Conservation (phyloP, 768 basidiomycete genomes). For the Pleurotus pulmonarius region DNA sequence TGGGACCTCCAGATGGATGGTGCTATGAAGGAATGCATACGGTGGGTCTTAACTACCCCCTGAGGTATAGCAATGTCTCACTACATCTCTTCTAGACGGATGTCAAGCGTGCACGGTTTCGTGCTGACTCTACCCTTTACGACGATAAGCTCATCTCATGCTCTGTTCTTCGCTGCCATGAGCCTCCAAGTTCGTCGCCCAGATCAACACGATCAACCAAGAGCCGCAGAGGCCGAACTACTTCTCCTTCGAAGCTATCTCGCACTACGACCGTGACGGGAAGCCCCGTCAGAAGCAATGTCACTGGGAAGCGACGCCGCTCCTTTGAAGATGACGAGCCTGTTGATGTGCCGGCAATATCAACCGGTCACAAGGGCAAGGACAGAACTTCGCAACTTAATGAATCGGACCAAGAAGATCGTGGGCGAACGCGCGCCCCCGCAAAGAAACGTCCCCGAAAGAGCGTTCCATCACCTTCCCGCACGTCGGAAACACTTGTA, state of each 20-base stretch:
- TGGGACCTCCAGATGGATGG: conserved; percentile 84
- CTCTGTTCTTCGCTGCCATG: conserved; percentile 49
- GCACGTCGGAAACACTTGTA: too few species aligned
- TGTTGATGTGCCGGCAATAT: background rate
- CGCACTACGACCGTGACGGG: background rate
- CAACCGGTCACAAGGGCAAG: background rate
- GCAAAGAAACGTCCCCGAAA: background rate
- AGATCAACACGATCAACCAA: conserved; percentile 15
- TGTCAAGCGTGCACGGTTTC: conserved; percentile 70
- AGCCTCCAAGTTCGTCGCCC: conserved; percentile 25
- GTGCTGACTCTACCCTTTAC: conserved; percentile 64
- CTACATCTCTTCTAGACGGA: conserved; percentile 47
- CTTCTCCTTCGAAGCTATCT: background rate
- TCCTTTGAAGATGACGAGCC: background rate
- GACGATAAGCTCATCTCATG: conserved; percentile 72
- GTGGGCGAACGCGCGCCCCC: background rate
- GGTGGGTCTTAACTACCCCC: conserved; percentile 31
- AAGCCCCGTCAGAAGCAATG: background rate
- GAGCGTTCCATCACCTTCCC: background rate
- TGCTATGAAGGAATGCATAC: conserved; percentile 85
- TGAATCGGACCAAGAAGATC: background rate
- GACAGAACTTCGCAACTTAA: background rate
- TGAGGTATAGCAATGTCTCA: too few species aligned
- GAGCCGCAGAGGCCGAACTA: background rate
- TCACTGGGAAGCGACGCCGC: background rate